Conservation (phyloP, 768 basidiomycete species). For the Amanita rubescens region DNA sequence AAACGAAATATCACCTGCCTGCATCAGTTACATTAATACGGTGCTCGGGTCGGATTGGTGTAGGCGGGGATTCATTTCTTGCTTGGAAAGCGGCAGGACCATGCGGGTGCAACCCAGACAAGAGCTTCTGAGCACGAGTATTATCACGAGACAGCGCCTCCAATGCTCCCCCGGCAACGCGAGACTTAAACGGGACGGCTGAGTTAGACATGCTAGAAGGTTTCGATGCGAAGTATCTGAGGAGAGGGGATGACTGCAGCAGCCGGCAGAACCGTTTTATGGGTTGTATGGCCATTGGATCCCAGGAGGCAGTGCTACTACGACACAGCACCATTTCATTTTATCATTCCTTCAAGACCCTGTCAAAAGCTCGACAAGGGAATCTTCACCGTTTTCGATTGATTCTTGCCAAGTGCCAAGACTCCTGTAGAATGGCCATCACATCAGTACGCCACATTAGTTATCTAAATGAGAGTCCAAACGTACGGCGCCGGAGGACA, state of each 20-base stretch:
- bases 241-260: neutral
- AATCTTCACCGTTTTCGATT: too few relatives aligned
- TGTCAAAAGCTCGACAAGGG: too few relatives aligned
- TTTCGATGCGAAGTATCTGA: neutral
- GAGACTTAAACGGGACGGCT: conserved; percentile 38
- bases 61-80: conserved; percentile 9
- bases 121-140: conserved; percentile 46
- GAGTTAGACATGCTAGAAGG: conserved; percentile 27
- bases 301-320: neutral
- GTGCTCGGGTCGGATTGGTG: conserved; percentile 13
- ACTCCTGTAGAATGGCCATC: too few relatives aligned
- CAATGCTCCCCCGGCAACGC: conserved; percentile 35
- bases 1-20: conserved; percentile 19
- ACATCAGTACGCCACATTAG: too few relatives aligned
- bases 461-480: too few relatives aligned
- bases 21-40: conserved; percentile 54
- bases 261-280: neutral
- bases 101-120: conserved; percentile 47
- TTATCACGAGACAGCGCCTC: conserved; percentile 47
- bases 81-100: conserved; percentile 35
- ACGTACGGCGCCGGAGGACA: too few relatives aligned
- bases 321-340: too few relatives aligned
- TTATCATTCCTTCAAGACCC: neutral
- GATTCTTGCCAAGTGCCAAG: too few relatives aligned
- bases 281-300: neutral